These are phyloP conservation scores for Chlorella sp. DNA, from an alignment of 139 green algal genomes.

Conservation along the genomic window DNA sequence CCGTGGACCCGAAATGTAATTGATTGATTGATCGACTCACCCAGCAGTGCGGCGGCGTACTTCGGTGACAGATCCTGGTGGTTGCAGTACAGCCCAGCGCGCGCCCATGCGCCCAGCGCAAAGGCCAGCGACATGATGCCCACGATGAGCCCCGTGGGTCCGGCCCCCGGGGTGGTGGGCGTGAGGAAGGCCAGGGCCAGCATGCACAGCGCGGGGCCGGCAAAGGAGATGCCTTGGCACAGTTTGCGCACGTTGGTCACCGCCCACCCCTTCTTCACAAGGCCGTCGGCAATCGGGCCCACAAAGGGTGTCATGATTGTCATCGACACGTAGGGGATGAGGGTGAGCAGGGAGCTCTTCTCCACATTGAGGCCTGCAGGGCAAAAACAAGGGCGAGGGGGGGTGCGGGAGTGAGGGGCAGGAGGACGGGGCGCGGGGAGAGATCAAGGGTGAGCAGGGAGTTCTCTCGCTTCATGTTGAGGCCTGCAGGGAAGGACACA, in stretches of 20 bases:
- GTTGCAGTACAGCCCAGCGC: conserved; percentile 86
- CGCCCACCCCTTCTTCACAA: conserved; percentile 64
- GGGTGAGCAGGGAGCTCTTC: conserved; percentile 76
- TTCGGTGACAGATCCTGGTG: conserved; percentile 88
- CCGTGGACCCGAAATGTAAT: no score
- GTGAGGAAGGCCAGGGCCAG: conserved; percentile 54
- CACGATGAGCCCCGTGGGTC: conserved; percentile 53
- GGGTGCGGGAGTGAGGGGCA: background rate
- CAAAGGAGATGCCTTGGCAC: conserved; percentile 77
- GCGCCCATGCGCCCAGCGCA: conserved; percentile 69
- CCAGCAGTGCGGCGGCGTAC: conserved; percentile 80
- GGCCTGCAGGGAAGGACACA: background rate
- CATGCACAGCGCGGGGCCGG: conserved; percentile 80
- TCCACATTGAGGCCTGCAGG: conserved; percentile 79
- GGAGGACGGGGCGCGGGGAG: background rate
- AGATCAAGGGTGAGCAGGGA: background rate
- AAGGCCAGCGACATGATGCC: conserved; percentile 66
- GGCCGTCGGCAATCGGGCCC: conserved; percentile 53
- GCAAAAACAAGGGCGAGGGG: background rate
- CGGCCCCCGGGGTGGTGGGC: conserved; percentile 34
- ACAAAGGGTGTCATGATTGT: conserved; percentile 86
- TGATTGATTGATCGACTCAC: no score
- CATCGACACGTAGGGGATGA: conserved; percentile 92
- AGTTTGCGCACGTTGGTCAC: conserved; percentile 80
- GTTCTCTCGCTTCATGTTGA: no score